Conservation (phyloP, 2,329 filamentous ascomycete species). For the Nemania serpens region DNA sequence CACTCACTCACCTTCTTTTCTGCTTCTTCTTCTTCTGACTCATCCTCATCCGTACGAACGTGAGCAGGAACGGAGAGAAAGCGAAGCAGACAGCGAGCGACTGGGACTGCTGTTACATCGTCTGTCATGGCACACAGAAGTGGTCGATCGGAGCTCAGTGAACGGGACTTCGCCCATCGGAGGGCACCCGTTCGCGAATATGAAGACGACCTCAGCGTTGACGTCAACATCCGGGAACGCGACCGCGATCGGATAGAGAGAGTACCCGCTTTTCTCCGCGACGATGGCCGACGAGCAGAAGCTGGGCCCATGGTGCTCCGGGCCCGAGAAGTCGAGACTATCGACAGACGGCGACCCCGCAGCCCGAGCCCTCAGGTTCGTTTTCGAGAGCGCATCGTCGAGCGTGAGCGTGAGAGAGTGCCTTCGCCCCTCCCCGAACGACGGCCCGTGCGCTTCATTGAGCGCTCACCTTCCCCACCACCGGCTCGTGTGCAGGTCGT, state of each 20-base stretch:
- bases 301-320: constrained; percentile 59
- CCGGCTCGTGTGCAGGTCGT: constrained; percentile 35
- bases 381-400: constrained; percentile 50
- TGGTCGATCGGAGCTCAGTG: constrained; percentile 49
- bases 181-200: constrained; percentile 44
- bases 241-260: constrained; percentile 50
- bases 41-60: not conserved
- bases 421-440: constrained; percentile 41
- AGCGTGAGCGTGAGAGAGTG: constrained; percentile 49
- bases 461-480: constrained; percentile 45
- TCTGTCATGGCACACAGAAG: constrained; percentile 36
- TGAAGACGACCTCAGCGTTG: constrained; percentile 41
- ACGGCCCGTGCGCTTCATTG: constrained; percentile 42
- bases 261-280: constrained; percentile 56
- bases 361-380: constrained; percentile 48
- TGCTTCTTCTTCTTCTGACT: not conserved
- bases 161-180: constrained; percentile 49
- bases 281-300: constrained; percentile 54
- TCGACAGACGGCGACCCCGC: constrained; percentile 53
- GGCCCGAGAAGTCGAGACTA: constrained; percentile 59
- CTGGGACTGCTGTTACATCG: constrained; percentile 8
- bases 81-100: not conserved
- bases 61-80: not conserved
- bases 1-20: not conserved
- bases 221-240: constrained; percentile 50